Evolutionary conservation across 169 alveolate species (phyloP).

Genomic region (Eimeria praecox): DNA sequence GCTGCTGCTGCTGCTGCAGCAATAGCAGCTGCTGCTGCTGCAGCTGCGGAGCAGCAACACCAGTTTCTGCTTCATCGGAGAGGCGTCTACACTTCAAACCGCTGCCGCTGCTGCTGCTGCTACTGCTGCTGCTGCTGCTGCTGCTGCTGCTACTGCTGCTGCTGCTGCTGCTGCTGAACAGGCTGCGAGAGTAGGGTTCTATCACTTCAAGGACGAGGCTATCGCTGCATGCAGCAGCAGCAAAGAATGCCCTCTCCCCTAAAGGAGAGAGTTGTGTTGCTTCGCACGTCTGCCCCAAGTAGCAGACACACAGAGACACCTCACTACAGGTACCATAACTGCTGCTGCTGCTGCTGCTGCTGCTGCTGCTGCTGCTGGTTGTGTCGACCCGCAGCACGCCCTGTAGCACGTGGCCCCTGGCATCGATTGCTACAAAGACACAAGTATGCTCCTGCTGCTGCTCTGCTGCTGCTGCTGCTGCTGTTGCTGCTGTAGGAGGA

Average conservation of each 20-base stretch:
- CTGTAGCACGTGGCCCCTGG: slow-evolving; percentile 44
- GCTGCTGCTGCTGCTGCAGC: neutral
- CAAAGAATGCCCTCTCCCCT: slow-evolving; percentile 42
- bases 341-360: slow-evolving; percentile 71
- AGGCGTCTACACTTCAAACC: neutral
- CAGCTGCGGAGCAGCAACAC: neutral
- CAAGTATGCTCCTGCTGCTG: neutral
- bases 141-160: slow-evolving; percentile 13
- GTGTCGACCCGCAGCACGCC: neutral
- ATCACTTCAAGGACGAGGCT: slow-evolving; percentile 4
- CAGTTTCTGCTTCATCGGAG: slow-evolving; percentile 10
- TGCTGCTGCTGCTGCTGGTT: slow-evolving; percentile 14
- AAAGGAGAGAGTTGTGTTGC: slow-evolving; percentile 38
- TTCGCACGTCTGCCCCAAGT: slow-evolving; percentile 52
- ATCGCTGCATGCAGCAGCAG: slow-evolving; percentile 59
- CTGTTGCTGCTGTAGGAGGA: slow-evolving; percentile 42
- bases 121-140: neutral
- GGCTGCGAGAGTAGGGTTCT: neutral
- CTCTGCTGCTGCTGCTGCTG: slow-evolving; percentile 55
- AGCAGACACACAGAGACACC: slow-evolving; percentile 20
- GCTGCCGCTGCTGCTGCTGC: neutral
- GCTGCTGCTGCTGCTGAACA: neutral
- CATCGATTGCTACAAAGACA: slow-evolving; percentile 31
- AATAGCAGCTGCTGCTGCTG: neutral
- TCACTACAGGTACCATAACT: neutral